Conservation (phyloP, 345 rosid genomes). For the Sisymbrium irio region DNA sequence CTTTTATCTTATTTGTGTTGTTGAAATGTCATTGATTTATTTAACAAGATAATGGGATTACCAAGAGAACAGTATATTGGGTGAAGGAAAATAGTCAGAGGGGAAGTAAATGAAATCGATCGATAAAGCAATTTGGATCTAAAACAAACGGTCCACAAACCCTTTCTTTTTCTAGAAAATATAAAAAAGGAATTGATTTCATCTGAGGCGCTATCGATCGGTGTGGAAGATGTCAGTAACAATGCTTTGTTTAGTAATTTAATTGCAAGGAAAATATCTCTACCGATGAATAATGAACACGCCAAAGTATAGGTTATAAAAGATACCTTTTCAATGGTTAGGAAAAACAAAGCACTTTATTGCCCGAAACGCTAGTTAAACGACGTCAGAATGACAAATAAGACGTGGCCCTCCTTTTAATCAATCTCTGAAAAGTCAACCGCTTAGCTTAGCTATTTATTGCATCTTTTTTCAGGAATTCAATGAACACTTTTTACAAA, state of each 20-base stretch:
- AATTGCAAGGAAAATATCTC: neutral
- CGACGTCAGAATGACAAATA: neutral
- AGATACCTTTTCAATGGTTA: neutral
- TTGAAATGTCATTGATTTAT: neutral
- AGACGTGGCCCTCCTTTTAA: slow-evolving; percentile 3
- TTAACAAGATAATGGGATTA: neutral
- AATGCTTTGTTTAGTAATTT: neutral
- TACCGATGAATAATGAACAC: neutral
- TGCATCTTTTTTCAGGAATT: neutral
- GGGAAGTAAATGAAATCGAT: neutral
- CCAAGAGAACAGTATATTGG: neutral
- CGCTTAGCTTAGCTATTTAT: neutral
- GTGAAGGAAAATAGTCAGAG: too few relatives aligned
- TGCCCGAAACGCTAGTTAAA: neutral
- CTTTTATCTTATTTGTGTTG: neutral
- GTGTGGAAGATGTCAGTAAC: neutral
- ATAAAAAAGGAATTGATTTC: too few relatives aligned
- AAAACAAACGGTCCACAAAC: neutral
- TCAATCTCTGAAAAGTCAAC: slow-evolving; percentile 20
- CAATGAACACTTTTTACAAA: neutral
- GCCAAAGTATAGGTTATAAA: neutral
- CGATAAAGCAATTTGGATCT: neutral
- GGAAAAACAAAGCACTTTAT: neutral
- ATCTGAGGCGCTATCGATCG: too few relatives aligned
- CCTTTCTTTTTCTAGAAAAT: too few relatives aligned